Conservation (phyloP, 352 stramenopile genomes). For the Phytophthora podocarpi region DNA sequence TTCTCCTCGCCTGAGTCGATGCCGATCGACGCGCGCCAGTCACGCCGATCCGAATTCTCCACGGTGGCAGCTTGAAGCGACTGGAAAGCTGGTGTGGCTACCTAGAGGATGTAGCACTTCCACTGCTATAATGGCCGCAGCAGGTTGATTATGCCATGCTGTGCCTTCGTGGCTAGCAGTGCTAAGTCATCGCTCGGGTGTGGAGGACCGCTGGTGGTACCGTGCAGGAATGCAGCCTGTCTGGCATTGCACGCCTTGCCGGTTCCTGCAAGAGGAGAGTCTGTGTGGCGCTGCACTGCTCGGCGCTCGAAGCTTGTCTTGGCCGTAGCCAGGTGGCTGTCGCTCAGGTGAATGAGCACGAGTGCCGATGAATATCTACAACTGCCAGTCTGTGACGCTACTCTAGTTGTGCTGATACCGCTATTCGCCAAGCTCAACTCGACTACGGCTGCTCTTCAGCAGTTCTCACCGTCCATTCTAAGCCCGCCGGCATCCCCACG, state of each 20-base stretch:
- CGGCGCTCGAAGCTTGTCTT: too few species aligned
- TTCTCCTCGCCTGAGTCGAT: neutral
- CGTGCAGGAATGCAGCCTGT: too few species aligned
- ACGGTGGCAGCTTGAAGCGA: neutral
- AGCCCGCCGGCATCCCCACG: neutral
- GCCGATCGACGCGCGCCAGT: slow-evolving; percentile 18
- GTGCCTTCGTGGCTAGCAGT: neutral
- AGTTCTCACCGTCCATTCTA: neutral
- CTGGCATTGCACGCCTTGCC: too few species aligned
- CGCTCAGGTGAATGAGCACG: too few species aligned
- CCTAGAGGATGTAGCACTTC: neutral
- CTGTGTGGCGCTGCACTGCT: too few species aligned
- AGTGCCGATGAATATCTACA: too few species aligned
- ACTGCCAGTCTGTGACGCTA: neutral
- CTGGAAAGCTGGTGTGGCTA: too few species aligned
- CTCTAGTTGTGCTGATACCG: neutral
- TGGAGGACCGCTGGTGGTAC: too few species aligned
- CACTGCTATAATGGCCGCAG: neutral
- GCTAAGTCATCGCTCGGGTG: neutral
- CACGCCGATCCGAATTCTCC: slow-evolving; percentile 10
- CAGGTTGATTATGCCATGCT: slow-evolving; percentile 10
- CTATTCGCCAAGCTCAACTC: too few species aligned
- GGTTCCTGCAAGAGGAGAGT: too few species aligned
- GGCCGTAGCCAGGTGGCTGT: too few species aligned
- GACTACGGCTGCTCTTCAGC: neutral